These are phyloP conservation scores for Aphanocladium album DNA, from an alignment of 2,329 filamentous ascomycete genomes.

Conservation along the genomic window DNA sequence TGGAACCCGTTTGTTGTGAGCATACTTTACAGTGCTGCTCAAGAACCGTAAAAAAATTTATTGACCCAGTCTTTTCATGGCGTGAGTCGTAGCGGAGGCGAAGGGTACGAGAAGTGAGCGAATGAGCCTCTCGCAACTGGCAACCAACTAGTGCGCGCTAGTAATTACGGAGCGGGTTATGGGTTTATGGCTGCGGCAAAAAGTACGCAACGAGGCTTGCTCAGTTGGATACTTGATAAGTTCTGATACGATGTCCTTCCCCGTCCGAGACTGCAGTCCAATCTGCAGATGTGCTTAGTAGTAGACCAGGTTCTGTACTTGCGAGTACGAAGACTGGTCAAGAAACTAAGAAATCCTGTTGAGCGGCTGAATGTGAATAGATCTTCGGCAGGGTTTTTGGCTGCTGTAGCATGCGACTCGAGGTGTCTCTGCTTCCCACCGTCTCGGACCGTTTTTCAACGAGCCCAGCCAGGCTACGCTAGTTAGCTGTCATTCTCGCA, in stretches of 20 bases:
- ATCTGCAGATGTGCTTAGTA: neutral
- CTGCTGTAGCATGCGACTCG: neutral
- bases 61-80: neutral
- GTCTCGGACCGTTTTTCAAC: neutral
- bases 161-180: neutral
- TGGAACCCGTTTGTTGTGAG: neutral
- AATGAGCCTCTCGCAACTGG: neutral
- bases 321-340: neutral
- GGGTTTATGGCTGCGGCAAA: neutral
- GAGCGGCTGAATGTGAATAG: neutral
- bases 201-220: neutral
- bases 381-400: neutral
- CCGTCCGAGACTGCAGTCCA: neutral
- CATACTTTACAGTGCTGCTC: neutral
- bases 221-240: neutral
- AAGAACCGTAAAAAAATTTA: constrained; percentile 1
- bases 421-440: neutral
- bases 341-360: neutral
- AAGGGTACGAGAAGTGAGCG: neutral
- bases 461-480: neutral
- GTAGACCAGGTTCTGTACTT: neutral
- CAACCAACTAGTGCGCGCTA: neutral
- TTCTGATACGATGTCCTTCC: neutral
- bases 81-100: neutral
- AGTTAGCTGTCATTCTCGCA: neutral